Evolutionary conservation across 2,329 filamentous ascomycete genomes (phyloP), one percentile per base, ranked within the genome.

Genomic region (Fusarium chuoi): DNA sequence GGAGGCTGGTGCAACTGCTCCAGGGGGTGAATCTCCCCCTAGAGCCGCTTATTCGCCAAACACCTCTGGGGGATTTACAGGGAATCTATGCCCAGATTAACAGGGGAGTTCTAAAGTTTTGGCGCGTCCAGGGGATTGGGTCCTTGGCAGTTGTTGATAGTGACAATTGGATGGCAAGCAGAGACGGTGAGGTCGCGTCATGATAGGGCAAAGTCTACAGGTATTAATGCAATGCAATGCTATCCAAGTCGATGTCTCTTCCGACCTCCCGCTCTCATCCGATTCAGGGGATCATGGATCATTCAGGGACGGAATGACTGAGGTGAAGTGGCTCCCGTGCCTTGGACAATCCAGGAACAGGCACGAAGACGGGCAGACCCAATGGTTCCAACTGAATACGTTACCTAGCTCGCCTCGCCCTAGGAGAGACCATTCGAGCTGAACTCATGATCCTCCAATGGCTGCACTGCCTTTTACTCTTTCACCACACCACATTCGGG

Each of bases 1-100:
- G 77, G 80, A 76, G 72, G 72, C 80, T 82, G 80, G 80, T 68
- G 78, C 68, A 62, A 59, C 72, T 70, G 70, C 65, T 74, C 65
- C 75, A 78, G 75, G 77, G 77, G 75, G 64, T 70, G 61, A 66
- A 68, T 67, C 65, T 68, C 41, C 62, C 45, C 62, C 62, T 59
- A 33, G 44, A 60, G 54, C 55, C 55, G 59, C 51, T 61, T 46
- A 74, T 74, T 74, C 71, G 71, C 55, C 55, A 36, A 58, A n/a
- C 24, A 56, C 49, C 28, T 62, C 62, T 70, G 66, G 71, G 70
- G 71, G 71, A 68, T 68, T 74, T 49, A 39, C 71, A 68, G 59
- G 71, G 71, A 67, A 68, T 62, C 55, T 68, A 51, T 66, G 58
- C 38, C 66, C 52, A 71, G 58, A 55, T 68, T 65, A 68, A 54